These are phyloP conservation scores for Ogataea salicorniae DNA, from an alignment of 805 yeast genomes.

Conservation along the genomic window DNA sequence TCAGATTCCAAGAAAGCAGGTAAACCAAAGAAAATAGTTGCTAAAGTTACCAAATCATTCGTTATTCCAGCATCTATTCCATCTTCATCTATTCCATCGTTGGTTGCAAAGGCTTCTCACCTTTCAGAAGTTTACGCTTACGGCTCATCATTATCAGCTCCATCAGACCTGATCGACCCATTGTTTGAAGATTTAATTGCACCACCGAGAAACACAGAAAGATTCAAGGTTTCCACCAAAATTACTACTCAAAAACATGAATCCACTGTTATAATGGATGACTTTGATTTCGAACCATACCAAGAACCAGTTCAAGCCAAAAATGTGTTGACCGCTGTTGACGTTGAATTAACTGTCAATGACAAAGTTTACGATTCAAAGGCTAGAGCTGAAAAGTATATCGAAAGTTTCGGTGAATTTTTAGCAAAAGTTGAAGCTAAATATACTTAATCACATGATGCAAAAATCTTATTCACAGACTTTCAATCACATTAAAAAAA, in stretches of 20 bases:
- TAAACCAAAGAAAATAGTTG: conserved; percentile 32
- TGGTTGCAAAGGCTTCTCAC: conserved; percentile 39
- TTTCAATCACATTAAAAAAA: no score
- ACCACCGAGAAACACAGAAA: conserved; percentile 36
- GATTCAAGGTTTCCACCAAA: conserved; percentile 36
- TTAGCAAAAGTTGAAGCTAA: conserved; percentile 17
- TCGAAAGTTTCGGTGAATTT: conserved; percentile 20
- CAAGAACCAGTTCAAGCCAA: conserved; percentile 15
- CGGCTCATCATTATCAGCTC: conserved; percentile 29
- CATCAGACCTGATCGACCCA: conserved; percentile 51
- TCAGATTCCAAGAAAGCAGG: conserved; percentile 4
- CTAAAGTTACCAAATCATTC: conserved; percentile 29
- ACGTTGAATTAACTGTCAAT: conserved; percentile 32
- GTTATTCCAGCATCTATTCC: conserved; percentile 27
- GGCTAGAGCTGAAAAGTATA: conserved; percentile 37
- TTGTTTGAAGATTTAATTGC: conserved; percentile 55
- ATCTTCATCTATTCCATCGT: conserved; percentile 26
- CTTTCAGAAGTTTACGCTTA: conserved; percentile 43
- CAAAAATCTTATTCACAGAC: no score
- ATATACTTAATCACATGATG: not conserved
- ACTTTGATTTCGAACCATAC: conserved; percentile 22
- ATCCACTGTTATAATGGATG: conserved; percentile 14
- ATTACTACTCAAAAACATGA: conserved; percentile 18
- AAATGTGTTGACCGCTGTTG: conserved; percentile 27
- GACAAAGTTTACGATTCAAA: conserved; percentile 41